Evolutionary conservation across 176 grass and related monocot genomes (phyloP), one percentile per base, ranked within the genome.

Genomic region (Aegilops longissima): DNA sequence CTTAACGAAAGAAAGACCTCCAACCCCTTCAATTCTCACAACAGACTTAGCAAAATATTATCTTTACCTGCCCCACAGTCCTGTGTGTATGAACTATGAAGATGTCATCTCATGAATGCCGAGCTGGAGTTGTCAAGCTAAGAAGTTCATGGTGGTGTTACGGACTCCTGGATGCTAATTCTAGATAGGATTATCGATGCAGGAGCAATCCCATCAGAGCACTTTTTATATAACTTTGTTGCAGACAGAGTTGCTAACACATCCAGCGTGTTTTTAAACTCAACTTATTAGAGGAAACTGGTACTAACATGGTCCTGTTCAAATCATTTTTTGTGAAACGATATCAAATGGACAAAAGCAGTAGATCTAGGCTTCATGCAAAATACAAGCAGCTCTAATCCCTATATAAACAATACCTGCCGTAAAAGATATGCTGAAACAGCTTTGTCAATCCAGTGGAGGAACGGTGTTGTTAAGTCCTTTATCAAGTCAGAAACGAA

Each of bases 91-190:
- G 73, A 35, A 52, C 39, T 35, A 51, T 83, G 73, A 25, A 52
- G 68, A 73, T 62, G 9, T 39, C 21, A 71, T 39, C 36, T 76
- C 11, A 84, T 25, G 71, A 77, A 52, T 66, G 61, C 65, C 39
- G 42, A 85, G 29, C 61, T 85, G 61, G 18, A 85, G 24, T 12
- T 69, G 54, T 80, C 44, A 75, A 85, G 12, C 52, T 78, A 81
- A 85, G 33, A 64, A 61, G 9, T 27, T 31, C 18, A 70, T 78
- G 44, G 5, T 79, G 29, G 49, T 61, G 36, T 47, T 76, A 70
- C 61, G 16, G 51, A 66, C 20, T 24, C 7, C 4, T 65, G 49
- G 30, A 34, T 77, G 33, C n/a, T 78, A 44, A 65, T 47, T 66
- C 83, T 27, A 9, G 14, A 49, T 52, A 52, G 14, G 14, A 52